A percentile compares a stretch with the other conserved stretches of the same genome.
Conservation (phyloP, 1,284 basidiomycete genomes). For the Microbotryomycetes sp. region DNA sequence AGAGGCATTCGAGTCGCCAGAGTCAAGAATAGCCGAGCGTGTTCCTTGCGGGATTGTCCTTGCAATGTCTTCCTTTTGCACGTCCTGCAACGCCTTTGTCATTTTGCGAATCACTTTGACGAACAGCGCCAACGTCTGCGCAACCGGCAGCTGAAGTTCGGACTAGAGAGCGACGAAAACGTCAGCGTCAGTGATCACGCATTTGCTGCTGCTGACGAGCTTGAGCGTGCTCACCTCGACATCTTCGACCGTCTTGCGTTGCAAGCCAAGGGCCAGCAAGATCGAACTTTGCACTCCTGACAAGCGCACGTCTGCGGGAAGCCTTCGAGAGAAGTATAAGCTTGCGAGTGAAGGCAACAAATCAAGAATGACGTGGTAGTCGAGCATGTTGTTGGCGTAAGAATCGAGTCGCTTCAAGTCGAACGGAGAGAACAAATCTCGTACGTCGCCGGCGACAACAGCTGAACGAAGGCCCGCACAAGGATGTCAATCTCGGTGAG, state of each 20-base stretch:
- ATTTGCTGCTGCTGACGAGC: conserved; percentile 1
- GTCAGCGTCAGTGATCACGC: conserved; percentile 1
- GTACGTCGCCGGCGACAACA: conserved; percentile 61
- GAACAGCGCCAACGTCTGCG: conserved; percentile 84
- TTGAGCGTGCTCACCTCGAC: conserved; percentile 59
- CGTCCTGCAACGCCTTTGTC: conserved; percentile 66
- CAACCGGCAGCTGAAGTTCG: conserved; percentile 75
- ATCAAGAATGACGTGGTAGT: conserved; percentile 93
- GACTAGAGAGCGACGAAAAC: conserved; percentile 44
- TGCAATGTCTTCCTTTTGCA: conserved; percentile 70
- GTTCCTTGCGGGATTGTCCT: conserved; percentile 32
- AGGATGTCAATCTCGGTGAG: neutral
- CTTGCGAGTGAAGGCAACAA: conserved; percentile 72
- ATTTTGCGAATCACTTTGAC: conserved; percentile 85
- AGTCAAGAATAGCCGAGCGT: no score
- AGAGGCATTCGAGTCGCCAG: no score
- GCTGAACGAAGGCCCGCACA: conserved; percentile 42
- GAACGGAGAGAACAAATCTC: conserved; percentile 74
- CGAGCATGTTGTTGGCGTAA: conserved; percentile 91
- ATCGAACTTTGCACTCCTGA: conserved; percentile 78
- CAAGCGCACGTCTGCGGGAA: conserved; percentile 57
- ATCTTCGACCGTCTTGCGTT: conserved; percentile 85
- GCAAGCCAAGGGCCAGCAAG: conserved; percentile 79
- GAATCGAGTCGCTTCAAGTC: conserved; percentile 93
- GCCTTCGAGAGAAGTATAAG: conserved; percentile 75